Base-by-base conservation (phyloP, 2,329 filamentous ascomycete species). In the Hypoxylon sp. region DNA sequence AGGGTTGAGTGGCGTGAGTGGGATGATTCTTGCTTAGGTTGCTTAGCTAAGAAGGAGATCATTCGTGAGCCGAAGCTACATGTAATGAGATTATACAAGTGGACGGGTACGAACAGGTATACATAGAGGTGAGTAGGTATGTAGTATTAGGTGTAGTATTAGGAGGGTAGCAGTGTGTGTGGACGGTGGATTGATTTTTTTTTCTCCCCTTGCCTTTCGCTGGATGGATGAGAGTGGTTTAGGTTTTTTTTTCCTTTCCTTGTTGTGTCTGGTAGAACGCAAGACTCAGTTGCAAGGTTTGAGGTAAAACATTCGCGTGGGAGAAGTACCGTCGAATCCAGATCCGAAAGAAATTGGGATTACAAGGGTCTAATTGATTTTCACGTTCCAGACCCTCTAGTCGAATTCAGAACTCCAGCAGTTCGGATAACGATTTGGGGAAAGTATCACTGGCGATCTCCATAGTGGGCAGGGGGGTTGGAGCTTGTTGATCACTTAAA, bases 261-360 rank as follows among this genome's bases (percentile, higher is more conserved):
- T 32, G n/a, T 26, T 33, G 26, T 49, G 14, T 46, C 12, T 49
- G 40, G n/a, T 9, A 32, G 26, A 30, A n/a, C n/a, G n/a, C n/a
- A n/a, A n/a, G 32, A 33, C 52, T 54, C 38, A 24, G 40, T 54
- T 64, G 30, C 38, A 45, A 56, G 53, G 65, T 65, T 65, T 59
- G 65, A 68, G 44, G 61, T 68, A 68, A 65, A 68, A 63, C 65
- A 59, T 65, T 63, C 62, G 65, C 65, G 58, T 65, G 58, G 55
- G 53, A 61, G 46, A 49, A 68, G 65, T 68, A 68, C 65, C 65
- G 65, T 68, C 50, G 55, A 68, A 60, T 61, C 53, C 64, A 68
- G 60, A 58, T 66, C 68, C 65, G 65, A 68, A 49, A 61, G 68
- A 70, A 66, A 70, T 70, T 70, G 68, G 65, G 65, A 60, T 68